Evolutionary conservation across 495 filamentous ascomycete genomes (phyloP), one percentile per base, ranked within the genome.

Genomic region (Penicillium taxi): DNA sequence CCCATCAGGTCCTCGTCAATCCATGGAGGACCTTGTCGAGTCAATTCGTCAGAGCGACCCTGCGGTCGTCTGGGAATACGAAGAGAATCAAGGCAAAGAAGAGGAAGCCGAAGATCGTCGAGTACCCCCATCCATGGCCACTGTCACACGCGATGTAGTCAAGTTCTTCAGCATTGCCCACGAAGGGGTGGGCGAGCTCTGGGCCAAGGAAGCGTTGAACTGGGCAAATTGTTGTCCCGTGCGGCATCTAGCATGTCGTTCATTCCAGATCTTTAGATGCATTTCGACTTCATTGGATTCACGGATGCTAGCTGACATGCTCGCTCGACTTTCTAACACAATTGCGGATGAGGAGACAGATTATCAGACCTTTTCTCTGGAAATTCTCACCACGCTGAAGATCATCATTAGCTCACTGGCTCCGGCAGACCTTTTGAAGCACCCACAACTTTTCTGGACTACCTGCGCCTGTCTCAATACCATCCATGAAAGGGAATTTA

Each of bases 161-260:
- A 78, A 81, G 45, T 82, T 89, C 29, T 96, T 99, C 56, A 77
- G 81, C 33, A 60, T 91, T 29, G 78, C 80, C 2, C 90, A 86
- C 56, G 86, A 88, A n/a, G 78, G 83, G 5, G 78, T 96, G 37
- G 82, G 86, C 39, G 86, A 93, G 26, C 73, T 87, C 25, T 96
- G 90, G 89, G 84, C 81, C 15, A 86, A 84, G 50, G 72, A 90
- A 38, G 85, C 88, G 0, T 66, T 99, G 41, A 83, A 80, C 35
- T 99, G 91, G 91, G 91, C 93, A 19, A 95, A 91, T 0, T 91
- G 86, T 5, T 99, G 93, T 52, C 85, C 91, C 0, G 93, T 96
- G n/a, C 73, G 86, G 20, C 91, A 99, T 65, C 66, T 96, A 24
- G 91, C 91, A 2, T 99, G 91, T 53, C 77, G 91, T 27, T 96